A percentile compares a stretch with the other conserved stretches of the same genome.
These are phyloP conservation scores for Pythium folliculosum DNA, from an alignment of 352 stramenopile genomes.

Conservation along the genomic window DNA sequence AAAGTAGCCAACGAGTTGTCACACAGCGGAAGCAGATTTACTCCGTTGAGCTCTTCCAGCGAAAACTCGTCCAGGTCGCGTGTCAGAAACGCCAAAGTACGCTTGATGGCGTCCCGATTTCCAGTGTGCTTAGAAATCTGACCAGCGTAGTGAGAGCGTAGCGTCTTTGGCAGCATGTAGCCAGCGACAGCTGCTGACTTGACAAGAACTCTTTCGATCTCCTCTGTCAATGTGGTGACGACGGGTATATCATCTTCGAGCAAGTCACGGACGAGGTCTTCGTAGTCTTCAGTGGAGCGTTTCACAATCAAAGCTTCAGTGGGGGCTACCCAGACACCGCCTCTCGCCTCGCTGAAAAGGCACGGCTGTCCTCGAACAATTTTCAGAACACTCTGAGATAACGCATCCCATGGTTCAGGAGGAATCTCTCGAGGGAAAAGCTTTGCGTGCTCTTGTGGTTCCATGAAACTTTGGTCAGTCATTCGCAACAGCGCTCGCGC, in stretches of 20 bases:
- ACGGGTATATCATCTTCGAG: slow-evolving; percentile 51
- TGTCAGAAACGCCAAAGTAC: slow-evolving; percentile 54
- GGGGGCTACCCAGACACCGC: slow-evolving; percentile 49
- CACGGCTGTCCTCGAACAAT: slow-evolving; percentile 43
- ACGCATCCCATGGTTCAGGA: slow-evolving; percentile 53
- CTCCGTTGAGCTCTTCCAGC: slow-evolving; percentile 40
- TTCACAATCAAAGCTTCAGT: slow-evolving; percentile 44
- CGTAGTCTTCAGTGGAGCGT: slow-evolving; percentile 36
- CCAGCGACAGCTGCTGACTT: slow-evolving; percentile 42
- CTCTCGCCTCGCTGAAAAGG: slow-evolving; percentile 42
- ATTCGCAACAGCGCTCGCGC: slow-evolving; percentile 47
- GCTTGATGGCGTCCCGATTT: slow-evolving; percentile 37
- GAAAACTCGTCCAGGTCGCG: slow-evolving; percentile 35
- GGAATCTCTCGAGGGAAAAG: slow-evolving; percentile 51
- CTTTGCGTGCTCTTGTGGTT: slow-evolving; percentile 38
- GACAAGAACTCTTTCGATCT: slow-evolving; percentile 51
- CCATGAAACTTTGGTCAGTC: slow-evolving; percentile 31
- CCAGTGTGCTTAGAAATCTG: slow-evolving; percentile 44
- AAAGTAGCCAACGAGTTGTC: slow-evolving; percentile 51
- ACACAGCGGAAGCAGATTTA: slow-evolving; percentile 61
- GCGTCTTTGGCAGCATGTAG: slow-evolving; percentile 38
- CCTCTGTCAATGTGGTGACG: slow-evolving; percentile 49
- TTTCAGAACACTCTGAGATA: slow-evolving; percentile 46
- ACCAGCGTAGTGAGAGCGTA: slow-evolving; percentile 45
- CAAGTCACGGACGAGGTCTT: slow-evolving; percentile 42